A percentile compares a stretch with the other conserved stretches of the same genome.
phyloP scores from a whole-genome alignment of 805 yeast species.

The Hanseniaspora nectarophila region DNA sequence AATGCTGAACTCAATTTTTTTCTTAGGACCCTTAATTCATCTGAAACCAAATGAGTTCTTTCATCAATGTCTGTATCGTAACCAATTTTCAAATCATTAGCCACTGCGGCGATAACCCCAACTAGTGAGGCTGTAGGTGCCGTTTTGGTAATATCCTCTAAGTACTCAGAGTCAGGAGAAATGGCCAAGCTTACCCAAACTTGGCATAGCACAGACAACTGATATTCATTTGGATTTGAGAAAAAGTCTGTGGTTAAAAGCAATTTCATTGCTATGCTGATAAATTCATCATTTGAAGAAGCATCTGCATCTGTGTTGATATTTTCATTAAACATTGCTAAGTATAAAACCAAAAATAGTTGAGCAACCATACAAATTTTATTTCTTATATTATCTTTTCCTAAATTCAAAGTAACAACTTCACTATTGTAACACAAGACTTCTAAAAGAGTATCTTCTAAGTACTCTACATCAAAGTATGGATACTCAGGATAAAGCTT shows the following conservation, averaged over 20 bases:
- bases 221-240: slow-evolving; percentile 25
- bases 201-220: slow-evolving; percentile 24
- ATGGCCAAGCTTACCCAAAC: slow-evolving; percentile 27
- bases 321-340: slow-evolving; percentile 17
- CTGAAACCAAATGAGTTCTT: slow-evolving; percentile 19
- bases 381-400: slow-evolving; percentile 22
- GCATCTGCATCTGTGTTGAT: slow-evolving; percentile 15
- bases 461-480: slow-evolving; percentile 22
- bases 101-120: slow-evolving; percentile 25
- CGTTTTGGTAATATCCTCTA: slow-evolving; percentile 26
- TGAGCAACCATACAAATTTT: slow-evolving; percentile 25
- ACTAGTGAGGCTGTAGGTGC: slow-evolving; percentile 28
- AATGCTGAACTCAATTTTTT: slow-evolving; percentile 3
- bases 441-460: slow-evolving; percentile 24
- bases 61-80: slow-evolving; percentile 27
- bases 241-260: slow-evolving; percentile 25
- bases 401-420: slow-evolving; percentile 20
- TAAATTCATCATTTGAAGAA: slow-evolving; percentile 17
- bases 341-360: slow-evolving; percentile 23
- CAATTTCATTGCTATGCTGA: slow-evolving; percentile 22
- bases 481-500: slow-evolving; percentile 24
- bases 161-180: slow-evolving; percentile 25
- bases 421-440: slow-evolving; percentile 19
- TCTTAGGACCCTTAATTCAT: slow-evolving; percentile 14
- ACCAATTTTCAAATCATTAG: slow-evolving; percentile 24